A percentile compares a stretch with the other conserved stretches of the same genome.
Evolutionary conservation across 202 grass and related monocot species (phyloP).

Genomic region (Carex arenaria): DNA sequence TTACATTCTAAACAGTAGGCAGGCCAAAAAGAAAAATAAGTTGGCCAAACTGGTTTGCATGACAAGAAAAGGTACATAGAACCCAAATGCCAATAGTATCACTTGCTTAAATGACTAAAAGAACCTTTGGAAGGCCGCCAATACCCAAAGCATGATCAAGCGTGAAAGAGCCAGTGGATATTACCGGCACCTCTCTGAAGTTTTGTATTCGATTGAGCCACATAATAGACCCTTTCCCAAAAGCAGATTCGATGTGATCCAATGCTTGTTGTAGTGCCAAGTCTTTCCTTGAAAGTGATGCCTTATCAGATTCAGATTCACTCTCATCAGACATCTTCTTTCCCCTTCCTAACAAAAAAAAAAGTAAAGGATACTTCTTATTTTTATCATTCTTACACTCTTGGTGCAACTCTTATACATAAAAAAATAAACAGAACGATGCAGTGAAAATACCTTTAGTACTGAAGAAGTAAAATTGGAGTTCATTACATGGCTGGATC

Average conservation of each 20-base stretch:
- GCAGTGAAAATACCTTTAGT: not conserved
- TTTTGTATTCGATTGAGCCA: constrained; percentile 38
- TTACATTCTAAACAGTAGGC: not conserved
- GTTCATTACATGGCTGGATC: not conserved
- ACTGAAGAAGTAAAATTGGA: constrained; percentile 8
- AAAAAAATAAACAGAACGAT: not conserved
- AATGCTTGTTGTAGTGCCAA: constrained; percentile 39
- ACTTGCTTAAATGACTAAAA: not conserved
- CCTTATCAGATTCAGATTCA: constrained; percentile 17
- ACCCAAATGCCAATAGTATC: not conserved
- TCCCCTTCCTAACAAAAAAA: not conserved
- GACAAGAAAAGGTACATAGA: not conserved
- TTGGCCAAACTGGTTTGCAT: not conserved
- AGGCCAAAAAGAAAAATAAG: not conserved
- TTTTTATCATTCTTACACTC: not conserved
- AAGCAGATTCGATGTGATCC: constrained; percentile 37
- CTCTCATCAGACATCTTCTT: constrained; percentile 23
- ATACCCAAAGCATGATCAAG: constrained; percentile 47
- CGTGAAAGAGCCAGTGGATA: constrained; percentile 42
- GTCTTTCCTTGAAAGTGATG: constrained; percentile 32
- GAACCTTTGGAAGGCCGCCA: constrained; percentile 51
- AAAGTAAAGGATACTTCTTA: not conserved
- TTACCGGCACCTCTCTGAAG: constrained; percentile 31
- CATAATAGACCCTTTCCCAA: constrained; percentile 50
- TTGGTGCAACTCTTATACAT: not conserved